Evolutionary conservation across 2,329 filamentous ascomycete genomes (phyloP).

Genomic region (Penicillium janthinellum): DNA sequence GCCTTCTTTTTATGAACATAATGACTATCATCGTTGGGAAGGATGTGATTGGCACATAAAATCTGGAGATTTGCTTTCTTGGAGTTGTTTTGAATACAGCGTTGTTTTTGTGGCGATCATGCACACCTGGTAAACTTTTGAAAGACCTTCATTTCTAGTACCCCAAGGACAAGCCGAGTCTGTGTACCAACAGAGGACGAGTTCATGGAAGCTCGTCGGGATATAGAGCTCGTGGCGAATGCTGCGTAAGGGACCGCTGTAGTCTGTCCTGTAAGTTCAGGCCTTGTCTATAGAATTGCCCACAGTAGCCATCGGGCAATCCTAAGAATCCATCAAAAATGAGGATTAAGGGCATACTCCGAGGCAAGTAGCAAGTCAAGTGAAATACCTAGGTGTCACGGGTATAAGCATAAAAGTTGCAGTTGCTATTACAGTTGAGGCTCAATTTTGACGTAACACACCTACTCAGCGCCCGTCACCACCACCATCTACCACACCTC

Average conservation of each 20-base stretch:
- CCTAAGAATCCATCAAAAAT: no score
- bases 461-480: slow-evolving; percentile 7
- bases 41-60: slow-evolving; percentile 1
- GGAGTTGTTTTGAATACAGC: not conserved
- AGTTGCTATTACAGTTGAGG: not conserved
- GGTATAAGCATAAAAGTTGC: no score
- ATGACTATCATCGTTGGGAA: slow-evolving; percentile 18
- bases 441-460: slow-evolving; percentile 21
- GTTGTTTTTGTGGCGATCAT: not conserved
- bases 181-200: not conserved
- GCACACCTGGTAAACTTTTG: not conserved
- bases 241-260: no score
- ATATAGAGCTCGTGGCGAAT: not conserved
- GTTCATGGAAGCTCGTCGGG: not conserved
- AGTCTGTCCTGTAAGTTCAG: no score
- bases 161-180: not conserved
- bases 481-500: slow-evolving; percentile 18
- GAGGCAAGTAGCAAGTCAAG: no score
- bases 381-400: no score
- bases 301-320: no score
- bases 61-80: not conserved
- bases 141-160: not conserved
- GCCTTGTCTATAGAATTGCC: no score
- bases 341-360: no score
- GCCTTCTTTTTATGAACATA: slow-evolving; percentile 18